phyloP scores from a whole-genome alignment of 345 rosid genomes.

The Xanthoceras sorbifolium region DNA sequence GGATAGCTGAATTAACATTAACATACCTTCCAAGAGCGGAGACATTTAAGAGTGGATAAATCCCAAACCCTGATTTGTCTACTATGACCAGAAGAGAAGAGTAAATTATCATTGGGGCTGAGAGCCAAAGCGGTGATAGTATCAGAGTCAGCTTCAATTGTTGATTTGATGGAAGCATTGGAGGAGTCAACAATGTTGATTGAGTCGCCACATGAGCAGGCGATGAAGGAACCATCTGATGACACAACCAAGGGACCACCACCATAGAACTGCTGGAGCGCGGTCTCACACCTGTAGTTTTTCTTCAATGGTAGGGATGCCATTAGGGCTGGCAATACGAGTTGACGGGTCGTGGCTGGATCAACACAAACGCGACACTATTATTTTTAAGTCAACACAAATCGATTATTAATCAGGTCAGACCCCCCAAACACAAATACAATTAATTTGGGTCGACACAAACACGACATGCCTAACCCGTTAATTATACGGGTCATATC shows the following conservation, averaged over 20 bases:
- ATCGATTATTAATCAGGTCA: too few relatives aligned
- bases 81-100: constrained; percentile 92
- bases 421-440: too few relatives aligned
- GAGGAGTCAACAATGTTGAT: constrained; percentile 72
- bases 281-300: constrained; percentile 64
- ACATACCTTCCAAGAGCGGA: constrained; percentile 91
- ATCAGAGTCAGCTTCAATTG: constrained; percentile 70
- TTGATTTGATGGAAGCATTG: constrained; percentile 57
- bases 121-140: constrained; percentile 75
- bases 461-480: too few relatives aligned
- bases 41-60: constrained; percentile 64
- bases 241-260: constrained; percentile 87
- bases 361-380: too few relatives aligned
- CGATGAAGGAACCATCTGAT: constrained; percentile 76
- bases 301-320: constrained; percentile 55
- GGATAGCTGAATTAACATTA: not conserved
- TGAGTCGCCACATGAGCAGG: constrained; percentile 72
- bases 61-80: constrained; percentile 94
- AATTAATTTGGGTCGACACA: too few relatives aligned
- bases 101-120: constrained; percentile 74
- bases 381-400: too few relatives aligned
- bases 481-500: too few relatives aligned
- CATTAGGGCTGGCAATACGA: too few relatives aligned
- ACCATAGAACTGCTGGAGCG: constrained; percentile 82
- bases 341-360: too few relatives aligned